Evolutionary conservation across 176 grass and related monocot genomes (phyloP).

Genomic region (Microstegium vimineum): DNA sequence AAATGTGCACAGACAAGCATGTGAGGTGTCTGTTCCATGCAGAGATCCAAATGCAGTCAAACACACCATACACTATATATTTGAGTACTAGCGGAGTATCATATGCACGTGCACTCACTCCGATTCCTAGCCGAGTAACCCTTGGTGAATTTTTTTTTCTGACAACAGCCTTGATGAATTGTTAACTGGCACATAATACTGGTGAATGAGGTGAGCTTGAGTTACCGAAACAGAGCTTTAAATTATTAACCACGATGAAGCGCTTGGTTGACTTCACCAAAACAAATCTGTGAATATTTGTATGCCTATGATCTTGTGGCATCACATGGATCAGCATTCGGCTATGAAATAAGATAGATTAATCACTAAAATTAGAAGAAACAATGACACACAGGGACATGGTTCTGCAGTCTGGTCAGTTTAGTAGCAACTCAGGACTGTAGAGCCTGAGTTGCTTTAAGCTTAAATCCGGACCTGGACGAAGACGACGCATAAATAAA

Average conservation of each 20-base stretch:
- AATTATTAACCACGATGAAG: background rate
- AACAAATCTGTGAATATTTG: background rate
- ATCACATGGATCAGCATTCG: background rate
- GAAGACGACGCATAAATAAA: background rate
- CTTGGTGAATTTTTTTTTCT: too few species aligned
- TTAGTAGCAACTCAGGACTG: background rate
- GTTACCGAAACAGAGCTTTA: background rate
- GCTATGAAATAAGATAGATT: background rate
- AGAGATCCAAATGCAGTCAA: slow-evolving; percentile 51
- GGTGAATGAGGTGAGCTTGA: background rate
- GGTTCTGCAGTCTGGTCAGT: background rate
- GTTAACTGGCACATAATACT: background rate
- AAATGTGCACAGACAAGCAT: slow-evolving; percentile 33
- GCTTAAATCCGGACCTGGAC: background rate
- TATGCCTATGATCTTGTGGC: background rate
- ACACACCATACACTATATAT: too few species aligned
- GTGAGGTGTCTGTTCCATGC: slow-evolving; percentile 31
- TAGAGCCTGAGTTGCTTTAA: too few species aligned
- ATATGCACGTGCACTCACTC: slow-evolving; percentile 7
- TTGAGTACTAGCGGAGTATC: too few species aligned
- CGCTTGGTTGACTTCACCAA: background rate
- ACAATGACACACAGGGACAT: background rate
- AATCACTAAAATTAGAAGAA: background rate
- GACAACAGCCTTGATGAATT: slow-evolving; percentile 5
- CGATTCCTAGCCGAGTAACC: background rate